Evolutionary conservation across 495 filamentous ascomycete genomes (phyloP), one percentile per base, ranked within the genome.

Genomic region (Xylaria scruposa): DNA sequence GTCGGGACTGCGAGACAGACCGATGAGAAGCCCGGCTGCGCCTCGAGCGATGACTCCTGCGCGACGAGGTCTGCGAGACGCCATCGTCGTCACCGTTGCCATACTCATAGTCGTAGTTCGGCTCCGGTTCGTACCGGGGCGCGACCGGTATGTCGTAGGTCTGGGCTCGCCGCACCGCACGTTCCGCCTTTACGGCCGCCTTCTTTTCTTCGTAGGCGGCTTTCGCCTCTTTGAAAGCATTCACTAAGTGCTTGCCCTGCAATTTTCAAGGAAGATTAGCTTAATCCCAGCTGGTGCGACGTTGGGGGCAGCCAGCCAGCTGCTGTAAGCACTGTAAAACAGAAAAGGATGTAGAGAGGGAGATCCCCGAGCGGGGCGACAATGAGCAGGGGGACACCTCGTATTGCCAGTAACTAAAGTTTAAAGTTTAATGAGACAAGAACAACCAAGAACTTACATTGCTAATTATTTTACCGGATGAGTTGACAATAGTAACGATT

Each of bases 401-500:
- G 53, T 61, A 49, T 38, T 15, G 47, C 54, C 21, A 60, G 56
- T 31, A 29, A 47, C 40, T 54, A 67, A 24, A 49, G 44, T 17
- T n/a, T 31, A 15, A 2, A 24, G 29, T 21, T 21, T 15, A 56
- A 33, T 46, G 13, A 58, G 38, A 67, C 36, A 26, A 67, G 51
- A 26, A 31, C 17, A 47, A 67, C 24, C 44, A 10, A 10, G 13
- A 53, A 83, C 92, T 81, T 88, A 96, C 94, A 69, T 92, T 96
- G 86, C 91, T 95, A 64, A 97, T 92, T 10, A 97, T 90, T 86
- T 97, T 95, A 70, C 94, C 94, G 70, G 94, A 97, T 77, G 92
- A 93, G 84, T 97, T 95, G 81, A 97, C 89, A 68, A 97, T 92
- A 67, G 93, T 93, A 77, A 97, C 91, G 51, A 93, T 93, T 83